These are phyloP conservation scores for Xerocomus cyaneibrunnescens DNA, from an alignment of 1,284 basidiomycete genomes.

Conservation along the genomic window DNA sequence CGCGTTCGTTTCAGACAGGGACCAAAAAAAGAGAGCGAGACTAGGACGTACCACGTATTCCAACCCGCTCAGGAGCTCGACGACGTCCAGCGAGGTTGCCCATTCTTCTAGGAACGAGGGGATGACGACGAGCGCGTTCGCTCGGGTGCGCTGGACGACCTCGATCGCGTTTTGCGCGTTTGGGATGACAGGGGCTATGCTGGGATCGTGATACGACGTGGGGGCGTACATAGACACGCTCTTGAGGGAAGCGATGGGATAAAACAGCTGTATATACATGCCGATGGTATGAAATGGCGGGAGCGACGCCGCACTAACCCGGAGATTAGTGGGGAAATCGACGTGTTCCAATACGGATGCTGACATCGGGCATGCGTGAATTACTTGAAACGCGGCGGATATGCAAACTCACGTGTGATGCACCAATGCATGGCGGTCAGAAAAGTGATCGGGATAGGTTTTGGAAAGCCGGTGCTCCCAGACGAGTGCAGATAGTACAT, in stretches of 20 bases:
- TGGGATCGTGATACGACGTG: constrained; percentile 13
- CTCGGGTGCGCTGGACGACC: constrained; percentile 7
- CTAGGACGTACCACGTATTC: constrained; percentile 18
- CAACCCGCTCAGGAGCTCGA: constrained; percentile 11
- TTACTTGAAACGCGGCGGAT: background rate
- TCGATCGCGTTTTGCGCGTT: constrained; percentile 23
- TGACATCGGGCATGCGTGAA: background rate
- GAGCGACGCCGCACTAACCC: constrained; percentile 8
- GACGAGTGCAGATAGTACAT: constrained; percentile 29
- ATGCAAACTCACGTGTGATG: constrained; percentile 7
- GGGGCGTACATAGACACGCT: constrained; percentile 19
- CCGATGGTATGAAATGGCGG: constrained; percentile 26
- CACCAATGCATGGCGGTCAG: constrained; percentile 17
- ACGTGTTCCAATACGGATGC: constrained; percentile 11
- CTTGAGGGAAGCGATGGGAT: constrained; percentile 15
- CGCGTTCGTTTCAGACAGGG: background rate
- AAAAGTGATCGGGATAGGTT: constrained; percentile 26
- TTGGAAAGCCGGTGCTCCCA: constrained; percentile 33
- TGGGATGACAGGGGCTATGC: constrained; percentile 15
- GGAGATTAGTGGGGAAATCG: background rate
- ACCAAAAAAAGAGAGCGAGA: background rate
- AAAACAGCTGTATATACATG: constrained; percentile 11
- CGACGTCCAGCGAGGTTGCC: constrained; percentile 4
- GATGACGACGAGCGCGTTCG: constrained; percentile 10
- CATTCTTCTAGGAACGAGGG: constrained; percentile 26